Evolutionary conservation across 2,329 filamentous ascomycete genomes (phyloP), one percentile per base, ranked within the genome.

Genomic region (Colletotrichum sp.): DNA sequence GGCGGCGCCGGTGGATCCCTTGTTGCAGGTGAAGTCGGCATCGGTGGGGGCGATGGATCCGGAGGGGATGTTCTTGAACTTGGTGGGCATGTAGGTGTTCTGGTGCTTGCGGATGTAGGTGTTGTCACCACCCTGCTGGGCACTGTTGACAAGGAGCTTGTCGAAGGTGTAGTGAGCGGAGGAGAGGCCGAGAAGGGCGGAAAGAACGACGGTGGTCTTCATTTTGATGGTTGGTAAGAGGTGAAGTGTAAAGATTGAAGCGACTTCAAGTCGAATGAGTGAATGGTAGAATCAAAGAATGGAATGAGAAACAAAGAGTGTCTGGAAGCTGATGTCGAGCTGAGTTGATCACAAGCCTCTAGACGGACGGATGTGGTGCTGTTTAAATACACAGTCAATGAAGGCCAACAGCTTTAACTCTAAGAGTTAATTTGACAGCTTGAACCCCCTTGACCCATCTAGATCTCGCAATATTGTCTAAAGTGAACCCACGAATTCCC

Each of bases 151-250:
- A 8, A 77, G 34, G 24, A 80, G 72, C 68, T 78, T 78, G 74
- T 78, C 76, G 34, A 80, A 80, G 76, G 78, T 80, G 78, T 80
- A 81, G 69, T 81, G 78, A 28, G 79, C 77, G 39, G 72, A 64
- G 8, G 34, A 57, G 18, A 77, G 64, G 68, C 44, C 75, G 55
- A 75, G 49, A 39, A 75, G 57, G 71, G 70, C 64, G 59, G 74
- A 49, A 60, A 76, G 32, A 55, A 60, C 44, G 70, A 49, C 21
- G 26, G 69, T 60, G 57, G 65, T 72, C 64, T 73, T 76, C 70
- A 76, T 75, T 16, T 32, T 74, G 62, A 64, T 63, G 24, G 55
- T 49, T 62, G 39, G 16, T n/a, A 5, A 16, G 4, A 34, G 39
- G 10, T 28, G 39, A 65, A 65, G 10, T 30, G 15, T 52, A 72